Percentiles rank a stretch among this genome's conserved stretches.
Conservation (phyloP, 2,329 filamentous ascomycete genomes). For the Albifimbria verrucaria region DNA sequence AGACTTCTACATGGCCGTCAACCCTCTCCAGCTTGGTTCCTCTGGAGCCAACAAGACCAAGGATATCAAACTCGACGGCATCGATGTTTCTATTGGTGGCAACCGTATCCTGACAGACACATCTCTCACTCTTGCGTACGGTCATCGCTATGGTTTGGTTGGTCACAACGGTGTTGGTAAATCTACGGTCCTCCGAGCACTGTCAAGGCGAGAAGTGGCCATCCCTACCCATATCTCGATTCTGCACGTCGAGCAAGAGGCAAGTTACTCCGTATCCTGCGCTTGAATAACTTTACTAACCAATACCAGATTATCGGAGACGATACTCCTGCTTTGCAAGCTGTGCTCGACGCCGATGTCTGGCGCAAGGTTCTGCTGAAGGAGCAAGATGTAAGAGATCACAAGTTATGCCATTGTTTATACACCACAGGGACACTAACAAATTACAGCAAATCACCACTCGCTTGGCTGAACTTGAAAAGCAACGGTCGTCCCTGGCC, state of each 20-base stretch:
- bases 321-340: constrained; percentile 90
- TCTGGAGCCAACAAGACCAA: constrained; percentile 83
- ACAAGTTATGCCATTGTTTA: neutral
- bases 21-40: constrained; percentile 83
- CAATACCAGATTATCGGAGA: constrained; percentile 75
- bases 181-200: constrained; percentile 86
- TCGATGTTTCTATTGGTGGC: constrained; percentile 90
- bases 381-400: constrained; percentile 72
- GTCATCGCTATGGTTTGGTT: constrained; percentile 91
- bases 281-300: constrained; percentile 8
- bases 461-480: constrained; percentile 73
- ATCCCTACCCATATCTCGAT: constrained; percentile 98
- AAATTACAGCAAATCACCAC: constrained; percentile 66
- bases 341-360: constrained; percentile 94
- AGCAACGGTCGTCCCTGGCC: constrained; percentile 73
- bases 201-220: constrained; percentile 88
- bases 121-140: constrained; percentile 83
- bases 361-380: constrained; percentile 94
- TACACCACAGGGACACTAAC: constrained; percentile 24
- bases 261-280: constrained; percentile 32
- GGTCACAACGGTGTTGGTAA: constrained; percentile 99
- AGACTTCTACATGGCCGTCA: constrained; percentile 99
- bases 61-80: constrained; percentile 96
- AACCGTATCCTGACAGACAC: constrained; percentile 88
- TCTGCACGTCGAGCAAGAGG: constrained; percentile 97